Evolutionary conservation across 192 early-diverging fungal species (phyloP), one percentile per base, ranked within the genome.

Genomic region (Paraglomus brasilianum): DNA sequence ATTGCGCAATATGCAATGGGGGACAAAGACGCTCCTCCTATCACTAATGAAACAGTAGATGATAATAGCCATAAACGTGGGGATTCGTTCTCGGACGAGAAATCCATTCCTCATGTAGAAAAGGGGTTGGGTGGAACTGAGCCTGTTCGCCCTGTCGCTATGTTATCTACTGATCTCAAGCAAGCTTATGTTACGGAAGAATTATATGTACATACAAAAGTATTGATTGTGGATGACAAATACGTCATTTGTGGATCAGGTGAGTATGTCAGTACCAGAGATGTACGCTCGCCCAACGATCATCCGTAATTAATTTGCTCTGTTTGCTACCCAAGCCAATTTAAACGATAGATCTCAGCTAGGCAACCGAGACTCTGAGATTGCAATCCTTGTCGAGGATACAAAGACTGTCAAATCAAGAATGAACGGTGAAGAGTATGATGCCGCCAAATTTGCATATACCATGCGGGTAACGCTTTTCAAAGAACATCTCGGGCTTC

Each of bases 301-400:
- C 22, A 5, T 3, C 5, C 51, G 42, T 3, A 21, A 21, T 40
- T 30, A 8, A 30, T 24, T 47, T 7, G 2, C 10, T 40, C 15
- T 1, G 9, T 15, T n/a, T 10, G 15, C 30, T 17, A 8, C 22
- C 44, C 15, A 58, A 79, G 91, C 93, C 45, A 96, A 96, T 73
- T 84, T 96, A 73, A 96, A 96, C 73, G 94, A 96, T 78, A 89
- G 94, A 5, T 96, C 94, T 0, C 92, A 92, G 78, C 76, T 86
- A 48, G 94, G 94, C 42, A 86, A 87, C 66, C 89, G 89, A 62
- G 93, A 96, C 72, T 93, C 91, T 10, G 94, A 96, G 77, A 87
- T 96, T 51, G 94, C 93, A 46, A 88, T 92, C 61, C 66, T 93
- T 15, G 80, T 95, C 11, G 89, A 91, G 72, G 92, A 95, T 66